These are phyloP conservation scores for Phytophthora hibernalis DNA, from an alignment of 352 stramenopile genomes.

Conservation along the genomic window DNA sequence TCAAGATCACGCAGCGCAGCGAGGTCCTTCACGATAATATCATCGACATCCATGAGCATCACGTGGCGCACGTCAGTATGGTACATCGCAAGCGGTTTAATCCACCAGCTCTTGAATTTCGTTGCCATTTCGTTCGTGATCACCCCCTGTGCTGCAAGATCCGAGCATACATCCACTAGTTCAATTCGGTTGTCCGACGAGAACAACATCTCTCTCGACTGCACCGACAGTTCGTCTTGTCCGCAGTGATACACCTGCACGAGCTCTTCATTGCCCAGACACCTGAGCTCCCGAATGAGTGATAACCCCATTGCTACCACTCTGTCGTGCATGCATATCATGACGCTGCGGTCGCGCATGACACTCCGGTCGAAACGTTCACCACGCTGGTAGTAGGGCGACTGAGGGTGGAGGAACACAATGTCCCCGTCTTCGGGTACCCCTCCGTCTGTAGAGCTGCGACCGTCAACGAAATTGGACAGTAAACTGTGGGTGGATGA, in stretches of 20 bases:
- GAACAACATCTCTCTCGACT: slow-evolving; percentile 30
- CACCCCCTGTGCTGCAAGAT: slow-evolving; percentile 23
- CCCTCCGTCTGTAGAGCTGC: slow-evolving; percentile 9
- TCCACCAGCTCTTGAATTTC: slow-evolving; percentile 49
- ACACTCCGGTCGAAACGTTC: slow-evolving; percentile 31
- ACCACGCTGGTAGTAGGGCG: slow-evolving; percentile 29
- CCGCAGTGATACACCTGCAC: slow-evolving; percentile 38
- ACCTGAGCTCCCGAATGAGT: slow-evolving; percentile 26
- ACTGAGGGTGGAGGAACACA: slow-evolving; percentile 22
- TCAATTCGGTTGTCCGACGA: slow-evolving; percentile 37
- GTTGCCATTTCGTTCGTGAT: slow-evolving; percentile 8
- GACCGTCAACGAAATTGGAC: slow-evolving; percentile 5
- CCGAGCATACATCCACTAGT: slow-evolving; percentile 48
- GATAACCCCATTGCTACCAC: slow-evolving; percentile 34
- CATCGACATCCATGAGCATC: slow-evolving; percentile 34
- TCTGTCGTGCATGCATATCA: slow-evolving; percentile 43
- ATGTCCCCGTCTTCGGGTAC: slow-evolving; percentile 24
- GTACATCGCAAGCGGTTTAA: slow-evolving; percentile 41
- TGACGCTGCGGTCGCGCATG: slow-evolving; percentile 30
- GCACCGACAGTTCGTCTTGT: slow-evolving; percentile 33
- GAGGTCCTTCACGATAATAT: slow-evolving; percentile 32
- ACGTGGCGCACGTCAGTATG: slow-evolving; percentile 31
- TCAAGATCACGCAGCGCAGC: slow-evolving; percentile 14
- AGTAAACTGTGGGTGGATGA: slow-evolving; percentile 10
- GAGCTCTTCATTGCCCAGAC: slow-evolving; percentile 32